Base-by-base conservation (phyloP, 2,329 filamentous ascomycete genomes). In the Pseudocercospora cruenta region DNA sequence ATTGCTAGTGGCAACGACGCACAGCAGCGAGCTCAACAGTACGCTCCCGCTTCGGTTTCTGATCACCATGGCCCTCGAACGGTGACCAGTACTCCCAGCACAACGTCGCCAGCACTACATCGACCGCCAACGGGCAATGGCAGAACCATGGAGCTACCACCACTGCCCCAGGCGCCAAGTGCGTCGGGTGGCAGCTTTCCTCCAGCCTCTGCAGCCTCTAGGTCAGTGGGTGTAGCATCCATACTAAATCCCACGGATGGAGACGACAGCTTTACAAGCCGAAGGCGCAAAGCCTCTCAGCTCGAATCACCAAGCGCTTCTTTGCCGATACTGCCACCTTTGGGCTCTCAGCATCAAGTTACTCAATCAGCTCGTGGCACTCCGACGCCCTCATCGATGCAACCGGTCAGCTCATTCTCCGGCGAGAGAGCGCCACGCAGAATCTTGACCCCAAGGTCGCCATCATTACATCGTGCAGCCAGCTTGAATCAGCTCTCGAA, bases 401-500 rank as follows among this genome's bases (percentile, higher is more conserved):
- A 63, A 45, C 36, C 65, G n/a, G 21, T 57, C 21, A 47, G 59
- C 31, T 60, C 54, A 12, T 39, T 66, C 28, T 58, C 24, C 12
- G 62, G 63, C 8, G 68, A 67, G 6, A 58, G 64, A 58, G 57
- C 64, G 36, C 68, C 69, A 16, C 69, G 86, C 69, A 83, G 83
- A 36, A 83, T 87, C n/a, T 73, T 88, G 67, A 88, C 85, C 10
- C 86, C 88, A 0, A 82, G 83, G 69, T 88, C 88, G 9, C 87
- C 87, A 9, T 78, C 74, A 4, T 60, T 82, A 47, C 79, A 80
- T 62, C 83, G 87, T 67, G 80, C 84, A 26, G 79, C 83, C 19
- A 87, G 85, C 71, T 72, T 85, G 12, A 81, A 82, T 33, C 62
- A 78, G 75, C 71, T 84, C 39, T 39, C 55, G 16, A 79, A 80